These are phyloP conservation scores for Yueomyces sp. DNA, from an alignment of 1,139 yeast genomes.

Conservation along the genomic window DNA sequence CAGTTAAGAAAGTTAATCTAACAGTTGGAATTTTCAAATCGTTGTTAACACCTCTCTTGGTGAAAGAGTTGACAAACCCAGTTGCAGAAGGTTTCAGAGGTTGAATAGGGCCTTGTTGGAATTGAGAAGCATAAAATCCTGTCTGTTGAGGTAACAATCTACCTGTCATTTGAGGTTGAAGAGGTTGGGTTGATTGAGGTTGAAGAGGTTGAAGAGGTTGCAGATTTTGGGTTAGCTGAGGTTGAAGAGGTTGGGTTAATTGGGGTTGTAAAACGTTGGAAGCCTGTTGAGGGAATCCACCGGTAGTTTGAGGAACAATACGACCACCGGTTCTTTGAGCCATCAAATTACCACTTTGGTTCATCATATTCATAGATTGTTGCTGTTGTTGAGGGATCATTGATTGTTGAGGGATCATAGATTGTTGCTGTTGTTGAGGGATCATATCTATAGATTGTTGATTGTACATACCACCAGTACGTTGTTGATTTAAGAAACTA, in stretches of 20 bases:
- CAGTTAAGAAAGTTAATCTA: conserved; percentile 72
- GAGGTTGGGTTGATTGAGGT: conserved; percentile 5
- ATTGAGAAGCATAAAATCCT: conserved; percentile 23
- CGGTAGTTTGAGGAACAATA: conserved; percentile 24
- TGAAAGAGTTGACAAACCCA: conserved; percentile 26
- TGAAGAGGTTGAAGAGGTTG: conserved; percentile 9
- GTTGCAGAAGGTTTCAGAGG: conserved; percentile 26
- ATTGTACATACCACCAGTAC: no score
- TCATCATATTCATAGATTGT: conserved; percentile 11
- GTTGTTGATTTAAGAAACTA: no score
- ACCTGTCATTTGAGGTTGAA: conserved; percentile 5
- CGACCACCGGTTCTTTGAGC: conserved; percentile 4
- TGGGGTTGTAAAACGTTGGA: conserved; percentile 6
- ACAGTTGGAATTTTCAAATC: conserved; percentile 46
- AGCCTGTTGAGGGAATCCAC: background rate
- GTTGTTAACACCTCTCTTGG: conserved; percentile 27
- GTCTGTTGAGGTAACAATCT: conserved; percentile 23
- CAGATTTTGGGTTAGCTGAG: background rate
- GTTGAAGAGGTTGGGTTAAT: conserved; percentile 3
- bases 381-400: background rate
- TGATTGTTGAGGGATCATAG: conserved; percentile 2
- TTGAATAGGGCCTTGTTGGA: conserved; percentile 21
- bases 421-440: conserved; percentile 4
- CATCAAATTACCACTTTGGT: conserved; percentile 5
- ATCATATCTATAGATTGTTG: no score